Base-by-base conservation (phyloP, 768 basidiomycete species). In the Amanita phalloides region DNA sequence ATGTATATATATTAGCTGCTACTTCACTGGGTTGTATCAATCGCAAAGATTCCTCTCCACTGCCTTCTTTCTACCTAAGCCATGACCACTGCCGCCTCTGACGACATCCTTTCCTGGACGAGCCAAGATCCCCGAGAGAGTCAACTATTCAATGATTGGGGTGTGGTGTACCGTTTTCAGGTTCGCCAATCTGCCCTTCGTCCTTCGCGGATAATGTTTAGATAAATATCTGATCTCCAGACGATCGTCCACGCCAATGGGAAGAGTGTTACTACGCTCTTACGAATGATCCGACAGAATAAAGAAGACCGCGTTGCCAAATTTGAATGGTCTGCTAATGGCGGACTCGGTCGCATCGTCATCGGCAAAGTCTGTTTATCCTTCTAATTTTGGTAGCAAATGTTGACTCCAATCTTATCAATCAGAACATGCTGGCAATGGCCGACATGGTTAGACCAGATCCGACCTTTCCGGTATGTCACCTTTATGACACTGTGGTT, bases 251-350 rank as follows among this genome's bases (percentile, higher is more conserved):
- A 66, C 60, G 67, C 72, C 54, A 83, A 69, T 57, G 87, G 86
- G 21, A 77, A 80, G 61, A 84, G 76, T 58, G 75, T 84, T 50
- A 90, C 88, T 21, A 89, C 85, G 20, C 71, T 91, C 52, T 88
- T 79, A 79, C 81, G 86, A 53, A 70, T 84, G n/a, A 83, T 87
- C 60, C 84, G 88, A 47, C 75, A 84, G 53, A 87, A 84, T 70
- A 88, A 85, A 64, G 88, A 90, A 70, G 89, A 92, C 65, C 82
- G 87, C 42, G 83, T 90, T 61, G 89, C 89, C 57, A 89, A 82
- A 70, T 78, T 91, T 49, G 90, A 92, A 67, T 92, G 89, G 89
- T 78, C 85, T 51, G 71, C 82, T 45, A 88, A 79, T 57, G 89
- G 88, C 55, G 82, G 85, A 52, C 82, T 91, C 47, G 89, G 89